Percentiles rank a stretch among this genome's conserved stretches.
Evolutionary conservation across 2,329 filamentous ascomycete genomes (phyloP).

Genomic region (Aspergillus ochraceus): DNA sequence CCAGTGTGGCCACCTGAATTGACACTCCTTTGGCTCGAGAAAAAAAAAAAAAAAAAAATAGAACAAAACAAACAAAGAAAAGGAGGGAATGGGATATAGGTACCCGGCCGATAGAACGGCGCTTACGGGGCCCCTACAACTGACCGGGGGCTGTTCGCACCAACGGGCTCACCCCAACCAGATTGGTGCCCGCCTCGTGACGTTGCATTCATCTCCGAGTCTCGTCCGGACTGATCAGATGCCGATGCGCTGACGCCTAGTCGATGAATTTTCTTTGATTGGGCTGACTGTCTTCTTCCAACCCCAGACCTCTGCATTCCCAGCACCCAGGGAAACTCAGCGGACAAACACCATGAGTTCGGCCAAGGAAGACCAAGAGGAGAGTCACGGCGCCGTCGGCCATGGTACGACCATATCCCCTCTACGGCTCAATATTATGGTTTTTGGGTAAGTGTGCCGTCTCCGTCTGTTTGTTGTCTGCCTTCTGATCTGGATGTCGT

Average conservation of each 20-base stretch:
- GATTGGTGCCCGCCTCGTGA: too few species aligned
- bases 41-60: too few species aligned
- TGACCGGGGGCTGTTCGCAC: too few species aligned
- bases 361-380: background rate
- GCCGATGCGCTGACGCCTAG: background rate
- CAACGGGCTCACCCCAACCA: background rate
- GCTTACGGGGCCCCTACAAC: too few species aligned
- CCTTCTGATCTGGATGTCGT: background rate
- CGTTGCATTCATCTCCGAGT: background rate
- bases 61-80: too few species aligned
- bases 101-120: too few species aligned
- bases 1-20: too few species aligned
- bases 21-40: too few species aligned
- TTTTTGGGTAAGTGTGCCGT: background rate
- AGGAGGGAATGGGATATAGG: too few species aligned
- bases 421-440: background rate
- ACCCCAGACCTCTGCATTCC: too few species aligned
- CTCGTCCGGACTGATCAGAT: background rate
- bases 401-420: background rate
- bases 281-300: too few species aligned
- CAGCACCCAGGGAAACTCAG: background rate
- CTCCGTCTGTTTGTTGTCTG: background rate
- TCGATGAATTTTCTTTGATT: background rate
- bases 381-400: background rate
- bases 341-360: background rate